Evolutionary conservation across 2,329 filamentous ascomycete species (phyloP), one percentile per base, ranked within the genome.

Genomic region (Monosporascus cannonballus): DNA sequence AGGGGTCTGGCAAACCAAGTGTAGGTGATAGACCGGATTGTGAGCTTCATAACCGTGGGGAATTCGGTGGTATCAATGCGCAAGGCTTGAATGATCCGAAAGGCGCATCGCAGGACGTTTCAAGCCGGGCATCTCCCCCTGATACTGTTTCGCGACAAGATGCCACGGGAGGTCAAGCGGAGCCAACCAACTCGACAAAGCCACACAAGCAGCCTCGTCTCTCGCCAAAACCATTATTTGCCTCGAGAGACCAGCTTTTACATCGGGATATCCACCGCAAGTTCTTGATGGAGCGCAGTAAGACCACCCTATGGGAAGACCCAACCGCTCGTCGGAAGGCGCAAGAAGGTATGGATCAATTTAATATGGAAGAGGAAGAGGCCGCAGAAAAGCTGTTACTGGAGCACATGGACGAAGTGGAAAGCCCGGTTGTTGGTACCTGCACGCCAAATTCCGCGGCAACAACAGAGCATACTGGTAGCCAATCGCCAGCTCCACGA

Each of bases 171-270:
- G 9, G 18, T 34, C n/a, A 18, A 50, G 17, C 20, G n/a, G n/a
- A 36, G 30, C 15, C 24, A 18, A 4, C 44, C 30, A n/a, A 42
- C 41, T 15, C 48, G 41, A 50, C 44, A n/a, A 27, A 6, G 36
- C 15, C 34, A 6, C 8, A n/a, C 6, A 9, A 51, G n/a, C 47
- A 51, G 11, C 42, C 38, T 3, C 61, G 49, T 8, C 51, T 54
- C 27, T 64, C 65, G 7, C 69, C 65, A 3, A 68, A 65, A 27
- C 66, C 63, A 6, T 67, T 71, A 49, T 69, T 72, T 51, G 63
- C 63, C 6, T 67, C 69, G 2, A 69, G 62, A 41, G 18, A 18
- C 22, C n/a, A 22, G 4, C 2, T 34, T 14, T 34, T 34, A 42
- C 57, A 59, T 11, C 56, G 60, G 3, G 62, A 67, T 34, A 54